Evolutionary conservation across 257 asterid species (phyloP).

Genomic region (Solanum pinnatisectum): DNA sequence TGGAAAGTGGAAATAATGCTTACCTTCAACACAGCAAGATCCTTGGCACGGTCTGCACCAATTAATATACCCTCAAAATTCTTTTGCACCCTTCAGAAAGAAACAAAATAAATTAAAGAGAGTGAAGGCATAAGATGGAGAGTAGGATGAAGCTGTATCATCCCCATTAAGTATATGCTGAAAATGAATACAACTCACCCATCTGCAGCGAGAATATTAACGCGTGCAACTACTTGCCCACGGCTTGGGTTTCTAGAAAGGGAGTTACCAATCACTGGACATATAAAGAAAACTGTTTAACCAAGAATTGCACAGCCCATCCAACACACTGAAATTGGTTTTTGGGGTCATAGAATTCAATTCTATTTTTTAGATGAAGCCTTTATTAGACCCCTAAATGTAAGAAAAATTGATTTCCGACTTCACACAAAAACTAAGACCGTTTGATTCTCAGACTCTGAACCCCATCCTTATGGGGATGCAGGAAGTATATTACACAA

Average conservation of each 20-base stretch:
- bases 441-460: not conserved
- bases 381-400: not conserved
- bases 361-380: not conserved
- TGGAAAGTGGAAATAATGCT: not conserved
- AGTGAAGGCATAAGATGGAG: not conserved
- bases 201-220: slow-evolving; percentile 78
- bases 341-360: not conserved
- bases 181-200: slow-evolving; percentile 42
- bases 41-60: slow-evolving; percentile 98
- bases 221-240: slow-evolving; percentile 93
- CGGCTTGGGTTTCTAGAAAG: slow-evolving; percentile 76
- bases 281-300: slow-evolving; percentile 9
- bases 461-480: not conserved
- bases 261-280: slow-evolving; percentile 87
- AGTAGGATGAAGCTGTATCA: not conserved
- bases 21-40: slow-evolving; percentile 96
- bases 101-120: not conserved
- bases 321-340: not conserved
- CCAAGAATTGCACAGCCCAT: not conserved
- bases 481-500: not conserved
- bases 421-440: not conserved
- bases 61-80: slow-evolving; percentile 77
- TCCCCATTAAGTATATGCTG: not conserved
- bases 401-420: not conserved
- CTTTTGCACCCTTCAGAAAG: slow-evolving; percentile 67